phyloP scores from a whole-genome alignment of 306 rosid genomes.

The Lathyrus sativus region DNA sequence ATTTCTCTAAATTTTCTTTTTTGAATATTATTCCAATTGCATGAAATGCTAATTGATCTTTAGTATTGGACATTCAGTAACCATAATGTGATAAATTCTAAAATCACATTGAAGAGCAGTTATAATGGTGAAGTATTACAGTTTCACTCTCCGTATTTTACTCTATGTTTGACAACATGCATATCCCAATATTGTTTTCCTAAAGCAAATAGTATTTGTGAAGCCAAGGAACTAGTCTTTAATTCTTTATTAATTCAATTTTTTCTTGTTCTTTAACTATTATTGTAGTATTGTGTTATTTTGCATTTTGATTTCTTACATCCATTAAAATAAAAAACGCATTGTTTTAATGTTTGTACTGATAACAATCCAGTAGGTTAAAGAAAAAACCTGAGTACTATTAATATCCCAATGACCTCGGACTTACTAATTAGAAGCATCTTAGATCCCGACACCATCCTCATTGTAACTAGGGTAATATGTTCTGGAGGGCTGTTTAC shows the following conservation, averaged over 20 bases:
- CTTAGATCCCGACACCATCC: slow-evolving; percentile 17
- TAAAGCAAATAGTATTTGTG: slow-evolving; percentile 3
- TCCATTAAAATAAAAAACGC: slow-evolving; percentile 2
- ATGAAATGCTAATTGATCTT: slow-evolving; percentile 2
- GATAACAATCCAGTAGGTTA: slow-evolving; percentile 1
- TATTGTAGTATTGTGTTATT: slow-evolving; percentile 12
- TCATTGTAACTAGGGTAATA: slow-evolving; percentile 9
- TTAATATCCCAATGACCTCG: slow-evolving; percentile 7
- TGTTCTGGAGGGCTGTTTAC: slow-evolving; percentile 16
- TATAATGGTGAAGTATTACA: slow-evolving; percentile 15
- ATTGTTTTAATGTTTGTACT: slow-evolving; percentile 4
- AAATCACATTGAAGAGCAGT: slow-evolving; percentile 13
- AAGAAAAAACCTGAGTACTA: neutral
- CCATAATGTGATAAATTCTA: slow-evolving; percentile 13
- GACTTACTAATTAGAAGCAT: slow-evolving; percentile 15
- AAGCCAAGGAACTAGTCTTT: slow-evolving; percentile 21
- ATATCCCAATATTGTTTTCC: neutral
- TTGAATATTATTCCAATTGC: slow-evolving; percentile 5
- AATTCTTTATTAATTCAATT: slow-evolving; percentile 14
- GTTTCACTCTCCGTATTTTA: slow-evolving; percentile 18
- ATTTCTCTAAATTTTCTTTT: slow-evolving; percentile 10
- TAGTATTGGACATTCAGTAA: slow-evolving; percentile 19
- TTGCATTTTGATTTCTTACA: slow-evolving; percentile 19
- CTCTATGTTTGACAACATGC: slow-evolving; percentile 26
- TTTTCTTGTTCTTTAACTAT: slow-evolving; percentile 10